phyloP scores from a whole-genome alignment of 164 flowering plant genomes.

The Cinnamomum micranthum region DNA sequence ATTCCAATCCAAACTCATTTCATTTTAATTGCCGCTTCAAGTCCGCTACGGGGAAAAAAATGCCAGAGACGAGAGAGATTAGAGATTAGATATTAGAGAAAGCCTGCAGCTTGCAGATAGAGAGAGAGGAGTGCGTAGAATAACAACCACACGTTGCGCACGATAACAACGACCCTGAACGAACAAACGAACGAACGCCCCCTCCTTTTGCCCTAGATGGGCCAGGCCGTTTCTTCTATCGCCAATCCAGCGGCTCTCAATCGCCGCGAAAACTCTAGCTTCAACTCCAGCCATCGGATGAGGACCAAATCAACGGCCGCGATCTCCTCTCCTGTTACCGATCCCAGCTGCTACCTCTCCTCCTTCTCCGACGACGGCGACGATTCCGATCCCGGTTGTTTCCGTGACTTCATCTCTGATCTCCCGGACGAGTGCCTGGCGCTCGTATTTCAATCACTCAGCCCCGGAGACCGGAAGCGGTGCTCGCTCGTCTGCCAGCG shows the following conservation, averaged over 20 bases:
- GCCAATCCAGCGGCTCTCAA: constrained; percentile 16
- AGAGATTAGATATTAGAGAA: not conserved
- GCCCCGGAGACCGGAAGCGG: constrained; percentile 58
- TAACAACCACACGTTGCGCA: not conserved
- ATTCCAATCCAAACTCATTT: no score
- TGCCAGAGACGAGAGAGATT: not conserved
- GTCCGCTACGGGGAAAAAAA: no score
- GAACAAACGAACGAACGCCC: not conserved
- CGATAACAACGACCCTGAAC: not conserved
- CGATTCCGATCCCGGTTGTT: not conserved
- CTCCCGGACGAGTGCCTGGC: constrained; percentile 90
- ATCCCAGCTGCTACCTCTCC: not conserved
- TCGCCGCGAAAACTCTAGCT: constrained; percentile 25
- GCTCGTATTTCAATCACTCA: constrained; percentile 58
- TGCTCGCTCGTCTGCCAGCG: constrained; percentile 74
- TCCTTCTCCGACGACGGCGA: not conserved
- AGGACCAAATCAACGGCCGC: constrained; percentile 22
- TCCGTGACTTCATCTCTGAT: constrained; percentile 36
- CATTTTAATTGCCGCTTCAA: no score
- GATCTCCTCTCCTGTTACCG: constrained; percentile 18
- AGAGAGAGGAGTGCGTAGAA: not conserved
- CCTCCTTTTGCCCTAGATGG: constrained; percentile 30
- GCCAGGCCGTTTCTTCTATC: constrained; percentile 48
- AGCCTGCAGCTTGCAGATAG: not conserved
- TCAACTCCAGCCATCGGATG: constrained; percentile 13